Evolutionary conservation across 2,329 filamentous ascomycete species (phyloP).

Genomic region (Dothistroma septosporum): DNA sequence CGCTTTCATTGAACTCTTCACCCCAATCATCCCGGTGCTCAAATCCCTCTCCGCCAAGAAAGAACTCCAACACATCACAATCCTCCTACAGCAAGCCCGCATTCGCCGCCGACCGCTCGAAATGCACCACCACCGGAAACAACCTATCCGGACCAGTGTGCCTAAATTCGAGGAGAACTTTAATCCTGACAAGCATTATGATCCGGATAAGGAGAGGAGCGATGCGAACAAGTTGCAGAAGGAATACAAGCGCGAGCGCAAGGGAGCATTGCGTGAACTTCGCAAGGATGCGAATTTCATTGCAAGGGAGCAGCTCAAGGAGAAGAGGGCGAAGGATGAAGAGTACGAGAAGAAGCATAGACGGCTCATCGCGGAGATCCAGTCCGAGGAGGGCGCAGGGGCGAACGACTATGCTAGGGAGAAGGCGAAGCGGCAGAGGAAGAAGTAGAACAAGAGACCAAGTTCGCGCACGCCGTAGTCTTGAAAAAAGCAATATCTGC

Average conservation of each 20-base stretch:
- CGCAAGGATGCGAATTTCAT: slow-evolving; percentile 94
- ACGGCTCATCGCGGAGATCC: slow-evolving; percentile 87
- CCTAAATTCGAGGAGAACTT: slow-evolving; percentile 96
- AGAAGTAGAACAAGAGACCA: too few species aligned
- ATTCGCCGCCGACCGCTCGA: slow-evolving; percentile 72
- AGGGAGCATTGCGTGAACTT: slow-evolving; percentile 89
- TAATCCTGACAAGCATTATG: slow-evolving; percentile 95
- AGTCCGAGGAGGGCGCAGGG: slow-evolving; percentile 39
- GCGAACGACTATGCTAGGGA: slow-evolving; percentile 20
- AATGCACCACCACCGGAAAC: slow-evolving; percentile 81
- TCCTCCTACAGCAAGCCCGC: slow-evolving; percentile 58
- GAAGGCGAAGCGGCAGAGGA: slow-evolving; percentile 20
- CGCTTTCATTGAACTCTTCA: slow-evolving; percentile 75
- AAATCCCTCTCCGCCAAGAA: slow-evolving; percentile 33
- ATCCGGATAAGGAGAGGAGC: slow-evolving; percentile 84
- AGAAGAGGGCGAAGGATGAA: slow-evolving; percentile 90
- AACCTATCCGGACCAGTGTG: slow-evolving; percentile 80
- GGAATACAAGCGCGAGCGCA: slow-evolving; percentile 91
- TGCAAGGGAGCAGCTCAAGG: slow-evolving; percentile 78
- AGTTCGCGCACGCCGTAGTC: too few species aligned
- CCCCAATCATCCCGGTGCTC: slow-evolving; percentile 46
- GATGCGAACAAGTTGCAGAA: slow-evolving; percentile 78
- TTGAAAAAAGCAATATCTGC: neutral
- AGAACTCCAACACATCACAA: slow-evolving; percentile 59
- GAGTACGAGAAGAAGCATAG: slow-evolving; percentile 97